A percentile compares a stretch with the other conserved stretches of the same genome.
Evolutionary conservation across 192 early-diverging fungal genomes (phyloP).

Genomic region (Mortierella claussenii): DNA sequence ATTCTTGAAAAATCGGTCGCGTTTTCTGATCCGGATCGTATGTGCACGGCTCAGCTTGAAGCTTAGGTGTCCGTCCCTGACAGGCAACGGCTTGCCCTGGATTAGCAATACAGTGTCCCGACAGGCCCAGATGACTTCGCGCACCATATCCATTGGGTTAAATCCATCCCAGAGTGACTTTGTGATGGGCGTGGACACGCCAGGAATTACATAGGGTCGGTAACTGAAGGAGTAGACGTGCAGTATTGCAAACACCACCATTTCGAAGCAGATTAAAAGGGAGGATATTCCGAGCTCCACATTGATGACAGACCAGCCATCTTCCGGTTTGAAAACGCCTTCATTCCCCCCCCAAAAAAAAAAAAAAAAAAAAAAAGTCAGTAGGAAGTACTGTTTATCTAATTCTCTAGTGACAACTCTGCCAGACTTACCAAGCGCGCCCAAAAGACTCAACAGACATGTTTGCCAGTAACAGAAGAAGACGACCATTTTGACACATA

Average conservation of each 20-base stretch:
- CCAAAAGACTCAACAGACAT: conserved; percentile 25
- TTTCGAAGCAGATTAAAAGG: conserved; percentile 48
- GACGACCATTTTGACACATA: conserved; percentile 54
- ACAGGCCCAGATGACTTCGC: conserved; percentile 46
- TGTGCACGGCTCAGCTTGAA: conserved; percentile 29
- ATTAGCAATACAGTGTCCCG: conserved; percentile 25
- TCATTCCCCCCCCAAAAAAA: background rate
- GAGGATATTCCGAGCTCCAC: conserved; percentile 48
- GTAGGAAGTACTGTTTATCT: too few species aligned
- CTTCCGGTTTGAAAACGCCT: conserved; percentile 17
- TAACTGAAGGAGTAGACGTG: conserved; percentile 55
- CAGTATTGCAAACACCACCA: conserved; percentile 52
- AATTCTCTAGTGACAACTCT: background rate
- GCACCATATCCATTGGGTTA: conserved; percentile 51
- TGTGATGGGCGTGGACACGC: conserved; percentile 10
- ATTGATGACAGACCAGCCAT: conserved; percentile 43
- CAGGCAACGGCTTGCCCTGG: conserved; percentile 22
- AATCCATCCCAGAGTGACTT: conserved; percentile 42
- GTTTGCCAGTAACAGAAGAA: conserved; percentile 49
- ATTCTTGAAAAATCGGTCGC: conserved; percentile 22
- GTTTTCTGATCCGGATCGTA: conserved; percentile 25
- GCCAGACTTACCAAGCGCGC: conserved; percentile 31
- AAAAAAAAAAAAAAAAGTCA: background rate
- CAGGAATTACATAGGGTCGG: conserved; percentile 31
- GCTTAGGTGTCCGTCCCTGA: conserved; percentile 24